Conservation (phyloP, 805 yeast species). For the Pichia phayaonensis region DNA sequence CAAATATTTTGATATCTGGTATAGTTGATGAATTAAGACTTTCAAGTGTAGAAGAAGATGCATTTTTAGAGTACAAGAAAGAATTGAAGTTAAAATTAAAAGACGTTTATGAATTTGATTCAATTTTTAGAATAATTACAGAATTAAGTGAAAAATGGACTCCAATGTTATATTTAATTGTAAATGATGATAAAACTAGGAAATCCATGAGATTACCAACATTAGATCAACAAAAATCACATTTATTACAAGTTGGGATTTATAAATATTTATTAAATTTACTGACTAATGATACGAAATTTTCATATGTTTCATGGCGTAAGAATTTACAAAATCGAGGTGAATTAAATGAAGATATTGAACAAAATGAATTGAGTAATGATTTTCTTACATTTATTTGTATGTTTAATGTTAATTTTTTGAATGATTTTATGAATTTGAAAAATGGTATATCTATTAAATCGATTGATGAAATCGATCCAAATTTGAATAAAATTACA, state of each 20-base stretch:
- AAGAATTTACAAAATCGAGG: slow-evolving; percentile 42
- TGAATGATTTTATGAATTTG: slow-evolving; percentile 37
- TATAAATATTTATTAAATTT: slow-evolving; percentile 44
- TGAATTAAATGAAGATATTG: slow-evolving; percentile 25
- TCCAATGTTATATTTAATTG: slow-evolving; percentile 25
- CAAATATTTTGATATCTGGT: slow-evolving; percentile 50
- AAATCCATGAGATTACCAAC: slow-evolving; percentile 35
- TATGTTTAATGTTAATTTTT: slow-evolving; percentile 30
- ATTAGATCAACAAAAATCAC: slow-evolving; percentile 14
- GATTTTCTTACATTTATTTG: slow-evolving; percentile 33
- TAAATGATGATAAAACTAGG: slow-evolving; percentile 61
- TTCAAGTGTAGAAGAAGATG: slow-evolving; percentile 14
- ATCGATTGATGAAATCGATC: not conserved
- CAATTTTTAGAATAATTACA: slow-evolving; percentile 12
- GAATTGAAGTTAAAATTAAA: slow-evolving; percentile 13
- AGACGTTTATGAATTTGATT: slow-evolving; percentile 16
- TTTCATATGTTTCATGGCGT: slow-evolving; percentile 36
- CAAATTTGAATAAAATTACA: not conserved
- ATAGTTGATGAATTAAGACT: slow-evolving; percentile 45
- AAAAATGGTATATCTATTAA: slow-evolving; percentile 36
- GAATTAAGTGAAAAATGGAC: slow-evolving; percentile 19
- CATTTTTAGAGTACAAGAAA: slow-evolving; percentile 16
- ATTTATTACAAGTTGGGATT: slow-evolving; percentile 53
- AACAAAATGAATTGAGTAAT: slow-evolving; percentile 42
- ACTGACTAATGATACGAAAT: slow-evolving; percentile 22